Evolutionary conservation across 768 basidiomycete species (phyloP).

Genomic region (Leccinellum rugosiceps): DNA sequence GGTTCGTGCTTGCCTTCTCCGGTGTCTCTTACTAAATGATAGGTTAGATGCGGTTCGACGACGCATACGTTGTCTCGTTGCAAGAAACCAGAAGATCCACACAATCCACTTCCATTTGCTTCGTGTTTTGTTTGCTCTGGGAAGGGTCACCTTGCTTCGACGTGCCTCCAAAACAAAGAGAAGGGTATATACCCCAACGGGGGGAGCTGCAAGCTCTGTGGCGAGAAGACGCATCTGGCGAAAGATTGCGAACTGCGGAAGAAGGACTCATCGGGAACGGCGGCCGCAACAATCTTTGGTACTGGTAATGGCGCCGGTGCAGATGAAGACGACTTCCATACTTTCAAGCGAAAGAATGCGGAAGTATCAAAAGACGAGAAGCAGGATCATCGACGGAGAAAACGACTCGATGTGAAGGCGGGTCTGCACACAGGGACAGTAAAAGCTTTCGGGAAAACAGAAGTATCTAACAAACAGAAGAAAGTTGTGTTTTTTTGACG

Average conservation of each 20-base stretch:
- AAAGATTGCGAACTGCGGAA: slow-evolving; percentile 73
- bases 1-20: slow-evolving; percentile 42
- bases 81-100: slow-evolving; percentile 56
- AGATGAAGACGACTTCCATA: slow-evolving; percentile 95
- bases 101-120: slow-evolving; percentile 78
- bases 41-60: slow-evolving; percentile 74
- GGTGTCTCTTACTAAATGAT: background rate
- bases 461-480: slow-evolving; percentile 31
- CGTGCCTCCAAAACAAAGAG: slow-evolving; percentile 75
- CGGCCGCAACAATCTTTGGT: slow-evolving; percentile 21
- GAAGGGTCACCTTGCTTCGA: slow-evolving; percentile 81
- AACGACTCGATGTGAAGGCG: slow-evolving; percentile 40
- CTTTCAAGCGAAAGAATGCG: slow-evolving; percentile 59
- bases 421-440: slow-evolving; percentile 39
- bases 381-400: slow-evolving; percentile 41
- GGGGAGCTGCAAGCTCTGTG: slow-evolving; percentile 87
- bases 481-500: slow-evolving; percentile 49
- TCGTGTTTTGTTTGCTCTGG: slow-evolving; percentile 88
- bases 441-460: slow-evolving; percentile 4
- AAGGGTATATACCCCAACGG: slow-evolving; percentile 90
- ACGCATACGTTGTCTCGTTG: slow-evolving; percentile 80
- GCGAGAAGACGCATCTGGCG: slow-evolving; percentile 80
- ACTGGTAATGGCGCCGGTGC: slow-evolving; percentile 60
- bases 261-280: slow-evolving; percentile 42
- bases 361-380: slow-evolving; percentile 64